A percentile compares a stretch with the other conserved stretches of the same genome.
These are phyloP conservation scores for Thielaviopsis euricoi DNA, from an alignment of 2,329 filamentous ascomycete genomes.

Conservation along the genomic window DNA sequence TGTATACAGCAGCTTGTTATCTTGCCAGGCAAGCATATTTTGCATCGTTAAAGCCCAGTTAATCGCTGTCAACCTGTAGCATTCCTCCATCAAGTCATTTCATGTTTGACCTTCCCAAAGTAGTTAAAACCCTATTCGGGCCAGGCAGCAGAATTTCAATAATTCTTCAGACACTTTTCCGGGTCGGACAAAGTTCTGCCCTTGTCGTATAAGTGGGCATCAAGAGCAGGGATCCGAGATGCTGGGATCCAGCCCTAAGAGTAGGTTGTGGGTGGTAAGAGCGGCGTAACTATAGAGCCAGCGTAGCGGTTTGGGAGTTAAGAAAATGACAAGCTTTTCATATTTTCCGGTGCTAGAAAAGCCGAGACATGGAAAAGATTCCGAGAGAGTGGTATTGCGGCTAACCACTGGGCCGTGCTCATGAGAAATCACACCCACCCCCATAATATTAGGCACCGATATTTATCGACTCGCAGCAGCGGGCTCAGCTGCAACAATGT, in stretches of 20 bases:
- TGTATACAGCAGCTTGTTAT: background rate
- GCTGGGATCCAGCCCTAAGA: background rate
- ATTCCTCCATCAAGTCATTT: background rate
- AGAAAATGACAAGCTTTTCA: background rate
- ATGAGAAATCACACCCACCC: too few relatives aligned
- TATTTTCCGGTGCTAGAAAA: background rate
- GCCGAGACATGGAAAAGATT: background rate
- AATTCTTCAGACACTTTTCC: background rate
- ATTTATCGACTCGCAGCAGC: background rate
- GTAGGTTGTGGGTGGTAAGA: background rate
- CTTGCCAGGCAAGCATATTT: background rate
- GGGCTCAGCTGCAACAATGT: background rate
- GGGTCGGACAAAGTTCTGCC: background rate
- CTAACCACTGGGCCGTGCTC: too few relatives aligned
- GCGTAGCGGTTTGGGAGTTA: background rate
- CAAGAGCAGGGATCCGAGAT: background rate
- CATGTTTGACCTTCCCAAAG: background rate
- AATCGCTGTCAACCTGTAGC: background rate
- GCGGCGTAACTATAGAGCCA: background rate
- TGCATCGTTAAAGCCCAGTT: background rate
- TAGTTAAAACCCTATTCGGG: background rate
- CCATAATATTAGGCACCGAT: background rate
- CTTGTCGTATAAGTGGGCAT: background rate
- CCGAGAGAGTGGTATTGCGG: too few relatives aligned
- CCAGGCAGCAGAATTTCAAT: background rate